Percentiles rank a stretch among this genome's conserved stretches.
Conservation (phyloP, 805 yeast species). For the Candida stauntonica region DNA sequence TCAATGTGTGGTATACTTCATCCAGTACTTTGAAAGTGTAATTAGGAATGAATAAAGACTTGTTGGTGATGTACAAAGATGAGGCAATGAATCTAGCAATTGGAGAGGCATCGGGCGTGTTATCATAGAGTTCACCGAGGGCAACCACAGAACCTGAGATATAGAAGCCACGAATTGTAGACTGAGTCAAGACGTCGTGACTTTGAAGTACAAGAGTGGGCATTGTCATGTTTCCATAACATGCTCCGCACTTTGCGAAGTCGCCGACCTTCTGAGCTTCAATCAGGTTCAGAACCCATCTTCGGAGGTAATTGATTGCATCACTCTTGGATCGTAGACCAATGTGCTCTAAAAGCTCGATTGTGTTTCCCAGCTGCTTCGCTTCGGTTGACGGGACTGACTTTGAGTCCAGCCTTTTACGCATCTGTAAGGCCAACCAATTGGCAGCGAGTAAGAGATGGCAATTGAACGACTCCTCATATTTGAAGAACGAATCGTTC, state of each 20-base stretch:
- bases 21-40: constrained; percentile 16
- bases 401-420: constrained; percentile 10
- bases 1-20: constrained; percentile 17
- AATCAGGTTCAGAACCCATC: constrained; percentile 11
- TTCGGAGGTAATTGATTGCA: constrained; percentile 10
- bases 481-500: constrained; percentile 9
- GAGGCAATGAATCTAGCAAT: constrained; percentile 13
- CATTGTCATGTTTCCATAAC: constrained; percentile 5
- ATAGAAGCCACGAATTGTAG: constrained; percentile 11
- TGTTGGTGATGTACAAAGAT: constrained; percentile 4
- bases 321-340: constrained; percentile 7
- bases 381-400: neutral
- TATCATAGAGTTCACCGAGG: constrained; percentile 16
- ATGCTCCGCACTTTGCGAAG: constrained; percentile 3
- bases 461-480: constrained; percentile 6
- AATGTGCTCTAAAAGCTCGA: constrained; percentile 3
- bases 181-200: constrained; percentile 13
- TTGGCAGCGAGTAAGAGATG: constrained; percentile 9
- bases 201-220: constrained; percentile 19
- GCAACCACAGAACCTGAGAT: constrained; percentile 17
- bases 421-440: constrained; percentile 21
- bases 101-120: constrained; percentile 16
- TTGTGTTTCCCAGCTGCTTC: neutral
- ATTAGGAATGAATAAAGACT: constrained; percentile 19
- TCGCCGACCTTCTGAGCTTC: constrained; percentile 11